Evolutionary conservation across 768 basidiomycete species (phyloP).

Genomic region (Ephemerocybe angulata): DNA sequence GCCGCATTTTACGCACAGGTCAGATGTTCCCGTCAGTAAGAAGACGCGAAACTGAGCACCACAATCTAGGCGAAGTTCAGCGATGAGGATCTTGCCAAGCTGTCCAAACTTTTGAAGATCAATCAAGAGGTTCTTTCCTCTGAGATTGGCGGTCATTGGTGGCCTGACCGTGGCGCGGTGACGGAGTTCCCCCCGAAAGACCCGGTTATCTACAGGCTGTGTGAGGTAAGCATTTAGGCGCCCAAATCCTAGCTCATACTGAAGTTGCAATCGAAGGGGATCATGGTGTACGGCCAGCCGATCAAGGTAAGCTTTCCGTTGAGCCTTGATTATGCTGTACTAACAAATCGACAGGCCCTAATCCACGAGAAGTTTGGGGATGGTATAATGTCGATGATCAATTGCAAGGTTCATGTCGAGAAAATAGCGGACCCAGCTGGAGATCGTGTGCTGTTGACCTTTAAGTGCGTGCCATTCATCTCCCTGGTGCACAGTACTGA

Average conservation of each 20-base stretch:
- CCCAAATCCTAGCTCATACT: neutral
- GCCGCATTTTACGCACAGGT: constrained; percentile 82
- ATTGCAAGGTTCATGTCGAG: constrained; percentile 66
- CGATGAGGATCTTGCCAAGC: constrained; percentile 51
- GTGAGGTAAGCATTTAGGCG: constrained; percentile 49
- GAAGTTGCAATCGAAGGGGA: constrained; percentile 39
- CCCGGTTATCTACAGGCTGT: constrained; percentile 78
- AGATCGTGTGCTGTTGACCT: constrained; percentile 74
- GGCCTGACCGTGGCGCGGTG: constrained; percentile 68
- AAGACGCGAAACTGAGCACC: neutral
- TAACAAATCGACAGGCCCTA: constrained; percentile 42
- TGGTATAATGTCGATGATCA: constrained; percentile 88
- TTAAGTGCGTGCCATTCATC: constrained; percentile 54
- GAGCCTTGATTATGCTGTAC: neutral
- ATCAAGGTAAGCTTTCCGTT: constrained; percentile 53
- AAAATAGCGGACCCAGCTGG: constrained; percentile 75
- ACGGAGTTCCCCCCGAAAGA: constrained; percentile 73
- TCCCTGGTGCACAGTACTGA: neutral
- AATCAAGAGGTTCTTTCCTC: constrained; percentile 33
- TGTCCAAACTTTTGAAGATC: constrained; percentile 50
- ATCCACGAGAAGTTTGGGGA: constrained; percentile 89
- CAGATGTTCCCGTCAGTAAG: constrained; percentile 7
- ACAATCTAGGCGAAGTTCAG: constrained; percentile 60
- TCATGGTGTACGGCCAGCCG: constrained; percentile 73
- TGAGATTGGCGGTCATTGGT: constrained; percentile 64